Evolutionary conservation across 495 filamentous ascomycete genomes (phyloP).

Genomic region (Oleoguttula mirabilis): DNA sequence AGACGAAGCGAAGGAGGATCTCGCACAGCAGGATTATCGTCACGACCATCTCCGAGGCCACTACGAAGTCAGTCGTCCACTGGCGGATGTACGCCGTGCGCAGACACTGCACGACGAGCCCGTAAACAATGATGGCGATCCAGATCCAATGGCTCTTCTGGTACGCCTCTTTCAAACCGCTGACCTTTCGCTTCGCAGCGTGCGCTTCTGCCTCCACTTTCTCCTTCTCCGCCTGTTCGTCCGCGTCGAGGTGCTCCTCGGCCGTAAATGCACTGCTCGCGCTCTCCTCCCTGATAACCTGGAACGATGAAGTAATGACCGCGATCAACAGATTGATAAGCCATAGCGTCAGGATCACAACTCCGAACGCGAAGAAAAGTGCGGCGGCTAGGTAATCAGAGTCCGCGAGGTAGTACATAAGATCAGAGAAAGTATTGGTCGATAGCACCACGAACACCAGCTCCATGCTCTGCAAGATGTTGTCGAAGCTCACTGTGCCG

Average conservation of each 20-base stretch:
- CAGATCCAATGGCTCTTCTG: conserved; percentile 65
- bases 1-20: conserved; percentile 64
- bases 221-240: conserved; percentile 24
- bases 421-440: conserved; percentile 86
- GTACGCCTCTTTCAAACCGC: conserved; percentile 53
- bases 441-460: conserved; percentile 99
- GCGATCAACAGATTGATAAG: conserved; percentile 93
- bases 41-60: conserved; percentile 60
- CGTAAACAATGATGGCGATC: conserved; percentile 68
- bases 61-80: conserved; percentile 43
- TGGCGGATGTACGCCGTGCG: conserved; percentile 61
- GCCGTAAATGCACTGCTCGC: conserved; percentile 84
- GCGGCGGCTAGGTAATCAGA: conserved; percentile 82
- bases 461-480: conserved; percentile 81
- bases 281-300: conserved; percentile 95
- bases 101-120: conserved; percentile 59
- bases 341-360: conserved; percentile 93
- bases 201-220: conserved; percentile 31
- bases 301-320: conserved; percentile 96
- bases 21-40: conserved; percentile 72
- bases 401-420: conserved; percentile 85
- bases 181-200: conserved; percentile 36
- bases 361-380: conserved; percentile 61
- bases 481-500: conserved; percentile 86
- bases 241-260: conserved; percentile 40